Evolutionary conservation across 148 eudicot genomes (phyloP), one percentile per base, ranked within the genome.

Genomic region (Rhododendron simsii): DNA sequence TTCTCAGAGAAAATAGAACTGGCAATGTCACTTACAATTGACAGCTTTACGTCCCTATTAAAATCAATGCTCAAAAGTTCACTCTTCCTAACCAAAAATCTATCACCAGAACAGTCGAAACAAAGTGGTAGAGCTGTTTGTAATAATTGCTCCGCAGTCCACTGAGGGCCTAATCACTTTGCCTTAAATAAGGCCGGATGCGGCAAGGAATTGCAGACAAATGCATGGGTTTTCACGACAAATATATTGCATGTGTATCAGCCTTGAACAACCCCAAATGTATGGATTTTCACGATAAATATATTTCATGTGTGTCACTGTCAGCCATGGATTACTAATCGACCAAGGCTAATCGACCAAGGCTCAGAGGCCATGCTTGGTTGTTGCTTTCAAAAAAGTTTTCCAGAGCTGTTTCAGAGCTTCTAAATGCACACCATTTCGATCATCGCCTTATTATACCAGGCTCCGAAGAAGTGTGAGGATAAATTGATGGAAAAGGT

Each of bases 61-160:
- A 81, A 93, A 82, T 97, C 98, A 11, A 95, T 18, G 51, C 85
- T 90, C 30, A 94, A 53, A 6, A 95, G 80, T 39, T 95, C 91
- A 85, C 96, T 93, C 26, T 90, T 87, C 2, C 86, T 82, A 51
- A 95, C 92, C 74, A 86, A 26, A 83, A 89, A 83, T 75, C 87
- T 89, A 77, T 97, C 99, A 21, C 94, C 95, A 61, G 78, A 87
- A 87, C 96, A 93, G 55, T 92, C 92, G 81, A 94, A 94, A 14
- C 87, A 84, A 9, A 86, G 74, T 23, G 99, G 98, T 26, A 97
- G 87, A 50, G 93, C 93, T 33, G 91, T 89, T 90, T 93, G 93
- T 81, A 95, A 59, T 33, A 97, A 90, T 83, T 97, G 95, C 76
- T 90, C 87, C 61, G 93, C 95, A 12, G 98, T 93, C 98, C 98